Percentiles rank a stretch among this genome's conserved stretches.
Evolutionary conservation across 2,329 filamentous ascomycete genomes (phyloP).

Genomic region (Scleromitrula shiraiana): DNA sequence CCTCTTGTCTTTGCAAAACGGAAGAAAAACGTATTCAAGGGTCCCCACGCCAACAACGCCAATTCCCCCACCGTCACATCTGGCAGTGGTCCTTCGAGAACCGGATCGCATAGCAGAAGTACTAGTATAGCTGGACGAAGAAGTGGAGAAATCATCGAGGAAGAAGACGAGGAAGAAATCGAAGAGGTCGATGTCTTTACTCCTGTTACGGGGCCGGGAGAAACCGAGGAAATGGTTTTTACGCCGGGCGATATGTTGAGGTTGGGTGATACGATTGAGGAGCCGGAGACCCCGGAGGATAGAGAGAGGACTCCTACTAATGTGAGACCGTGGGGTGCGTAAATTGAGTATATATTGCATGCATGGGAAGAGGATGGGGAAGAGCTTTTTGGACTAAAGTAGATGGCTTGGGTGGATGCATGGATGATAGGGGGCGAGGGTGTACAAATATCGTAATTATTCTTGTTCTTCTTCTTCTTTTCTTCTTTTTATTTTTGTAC

Average conservation of each 20-base stretch:
- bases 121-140: slow-evolving; percentile 58
- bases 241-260: slow-evolving; percentile 11
- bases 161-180: slow-evolving; percentile 13
- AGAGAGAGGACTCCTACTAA: slow-evolving; percentile 9
- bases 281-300: neutral
- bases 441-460: slow-evolving; percentile 6
- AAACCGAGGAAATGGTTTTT: slow-evolving; percentile 26
- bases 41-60: slow-evolving; percentile 57
- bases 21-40: slow-evolving; percentile 76
- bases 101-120: slow-evolving; percentile 41
- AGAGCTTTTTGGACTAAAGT: neutral
- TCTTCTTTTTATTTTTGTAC: no score
- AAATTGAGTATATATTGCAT: no score
- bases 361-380: neutral
- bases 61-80: slow-evolving; percentile 13
- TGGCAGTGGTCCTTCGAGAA: slow-evolving; percentile 21
- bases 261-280: neutral
- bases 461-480: no score
- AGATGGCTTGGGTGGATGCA: neutral
- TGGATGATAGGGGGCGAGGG: neutral
- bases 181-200: slow-evolving; percentile 42
- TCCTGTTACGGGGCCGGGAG: slow-evolving; percentile 34
- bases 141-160: slow-evolving; percentile 60
- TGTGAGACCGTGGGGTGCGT: no score
- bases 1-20: slow-evolving; percentile 72